phyloP scores from a whole-genome alignment of 2,329 filamentous ascomycete species.

The Fusarium neocosmosporiellum region DNA sequence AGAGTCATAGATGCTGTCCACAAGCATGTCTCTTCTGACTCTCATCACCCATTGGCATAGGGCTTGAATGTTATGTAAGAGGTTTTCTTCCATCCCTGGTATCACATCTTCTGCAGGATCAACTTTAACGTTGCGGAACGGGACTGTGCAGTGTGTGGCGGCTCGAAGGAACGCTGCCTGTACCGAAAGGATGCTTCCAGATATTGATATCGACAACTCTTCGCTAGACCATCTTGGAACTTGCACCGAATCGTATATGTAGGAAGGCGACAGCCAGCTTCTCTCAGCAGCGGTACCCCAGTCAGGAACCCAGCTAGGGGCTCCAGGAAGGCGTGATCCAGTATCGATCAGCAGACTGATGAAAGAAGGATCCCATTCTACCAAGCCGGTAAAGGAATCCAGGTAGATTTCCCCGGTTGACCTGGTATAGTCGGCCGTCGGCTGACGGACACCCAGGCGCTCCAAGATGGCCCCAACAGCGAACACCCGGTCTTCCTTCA shows the following conservation, averaged over 20 bases:
- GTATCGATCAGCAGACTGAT: not conserved
- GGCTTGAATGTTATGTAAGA: not conserved
- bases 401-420: not conserved
- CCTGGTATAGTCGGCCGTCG: not conserved
- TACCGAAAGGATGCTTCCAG: not conserved
- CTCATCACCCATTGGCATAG: not conserved
- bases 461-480: not conserved
- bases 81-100: not conserved
- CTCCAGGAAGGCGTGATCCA: not conserved
- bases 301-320: not conserved
- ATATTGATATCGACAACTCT: not conserved
- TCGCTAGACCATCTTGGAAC: not conserved
- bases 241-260: not conserved
- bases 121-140: not conserved
- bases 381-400: not conserved
- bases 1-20: not conserved
- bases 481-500: not conserved
- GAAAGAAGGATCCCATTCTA: not conserved
- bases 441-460: not conserved
- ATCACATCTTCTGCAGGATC: not conserved
- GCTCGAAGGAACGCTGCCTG: not conserved
- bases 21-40: not conserved
- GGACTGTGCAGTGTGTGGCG: not conserved
- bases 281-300: not conserved
- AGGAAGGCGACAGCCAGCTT: not conserved